phyloP scores from a whole-genome alignment of 495 filamentous ascomycete genomes.

The Terfezia claveryi region DNA sequence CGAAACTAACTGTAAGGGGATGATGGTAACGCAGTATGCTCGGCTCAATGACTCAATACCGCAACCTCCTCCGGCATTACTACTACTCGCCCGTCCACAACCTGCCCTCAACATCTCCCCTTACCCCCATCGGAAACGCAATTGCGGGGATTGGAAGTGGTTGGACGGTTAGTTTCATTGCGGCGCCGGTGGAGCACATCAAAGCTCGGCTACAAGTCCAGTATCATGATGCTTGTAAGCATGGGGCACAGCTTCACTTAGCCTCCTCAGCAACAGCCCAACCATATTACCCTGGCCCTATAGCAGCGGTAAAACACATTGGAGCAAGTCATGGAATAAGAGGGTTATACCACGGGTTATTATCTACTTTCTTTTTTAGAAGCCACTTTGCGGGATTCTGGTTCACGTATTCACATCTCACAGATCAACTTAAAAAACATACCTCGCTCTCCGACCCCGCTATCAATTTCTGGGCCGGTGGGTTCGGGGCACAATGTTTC shows the following conservation, averaged over 20 bases:
- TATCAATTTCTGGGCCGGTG: slow-evolving; percentile 94
- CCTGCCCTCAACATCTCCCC: slow-evolving; percentile 6
- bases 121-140: slow-evolving; percentile 46
- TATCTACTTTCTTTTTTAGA: slow-evolving; percentile 68
- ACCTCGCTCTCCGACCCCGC: slow-evolving; percentile 55
- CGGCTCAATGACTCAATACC: slow-evolving; percentile 74
- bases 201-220: slow-evolving; percentile 89
- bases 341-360: slow-evolving; percentile 68
- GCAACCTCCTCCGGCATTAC: slow-evolving; percentile 52
- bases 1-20: no score
- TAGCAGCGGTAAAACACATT: slow-evolving; percentile 60
- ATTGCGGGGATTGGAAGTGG: slow-evolving; percentile 74
- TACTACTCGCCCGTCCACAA: slow-evolving; percentile 38
- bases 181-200: slow-evolving; percentile 84
- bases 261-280: background rate
- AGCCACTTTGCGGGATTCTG: slow-evolving; percentile 97
- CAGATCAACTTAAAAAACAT: slow-evolving; percentile 36
- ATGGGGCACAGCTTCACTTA: background rate
- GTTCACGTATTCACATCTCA: slow-evolving; percentile 73
- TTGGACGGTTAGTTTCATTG: slow-evolving; percentile 73
- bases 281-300: slow-evolving; percentile 53
- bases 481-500: slow-evolving; percentile 75
- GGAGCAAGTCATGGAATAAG: slow-evolving; percentile 45
- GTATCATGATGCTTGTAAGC: slow-evolving; percentile 29
- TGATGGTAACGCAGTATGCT: slow-evolving; percentile 40